Base-by-base conservation (phyloP, 2,329 filamentous ascomycete genomes). In the Fusarium sp. region DNA sequence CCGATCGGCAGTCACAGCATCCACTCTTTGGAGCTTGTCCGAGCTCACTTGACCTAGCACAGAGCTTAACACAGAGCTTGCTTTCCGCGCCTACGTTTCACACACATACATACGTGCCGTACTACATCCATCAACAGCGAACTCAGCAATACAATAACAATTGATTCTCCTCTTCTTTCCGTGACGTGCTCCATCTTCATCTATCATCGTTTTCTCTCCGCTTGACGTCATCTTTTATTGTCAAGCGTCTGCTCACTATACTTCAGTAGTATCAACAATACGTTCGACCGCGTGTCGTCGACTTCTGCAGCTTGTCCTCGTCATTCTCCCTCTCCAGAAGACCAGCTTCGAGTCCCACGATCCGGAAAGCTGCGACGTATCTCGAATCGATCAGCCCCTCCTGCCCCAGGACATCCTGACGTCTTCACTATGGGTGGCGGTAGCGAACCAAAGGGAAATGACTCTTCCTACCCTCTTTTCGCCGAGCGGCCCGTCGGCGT, bases 401-500 rank as follows among this genome's bases (percentile, higher is more conserved):
- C 80, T 30, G 76, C 78, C 69, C 75, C 78, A 60, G 75, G 76
- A 38, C 73, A 76, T 63, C 40, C 61, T 22, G 73, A 80, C 70
- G 70, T 71, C 69, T 66, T 73, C 75, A 83, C 73, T 73, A 88
- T 88, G 86, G 86, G 86, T 74, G 86, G 86, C 73, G 85, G 81
- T 59, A 76, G 77, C 63, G 80, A 83, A 66, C 75, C 77, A 56
- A 84, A 82, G 79, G 81, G 82, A 70, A 77, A 81, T 76, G 79
- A 46, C 63, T 68, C 80, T 79, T 83, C 84, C 68, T 89, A 88
- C 69, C 86, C 87, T n/a, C 70, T 83, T 63, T 84, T 83, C 70
- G 86, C 84, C 30, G 77, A 82, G 30, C 82, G 80, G 63, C 88
- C 88, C 22, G 85, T 90, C 56, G 94, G 93, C 70, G 92, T 96